Base-by-base conservation (phyloP, 495 filamentous ascomycete genomes). In the Penicillium ochrochloron region DNA sequence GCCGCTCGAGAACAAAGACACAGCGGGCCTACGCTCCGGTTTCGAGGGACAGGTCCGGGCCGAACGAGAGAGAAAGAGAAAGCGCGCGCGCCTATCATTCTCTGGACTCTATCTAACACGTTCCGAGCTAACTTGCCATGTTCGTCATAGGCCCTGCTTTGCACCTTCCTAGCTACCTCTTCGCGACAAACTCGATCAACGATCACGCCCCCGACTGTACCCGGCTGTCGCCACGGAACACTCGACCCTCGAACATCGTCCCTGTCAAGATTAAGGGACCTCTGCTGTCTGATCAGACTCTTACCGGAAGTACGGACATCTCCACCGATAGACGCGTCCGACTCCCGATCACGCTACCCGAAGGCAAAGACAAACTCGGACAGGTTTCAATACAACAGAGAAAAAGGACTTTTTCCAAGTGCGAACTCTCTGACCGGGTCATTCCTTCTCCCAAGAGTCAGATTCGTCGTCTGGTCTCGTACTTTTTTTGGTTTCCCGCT, bases 171-270 rank as follows among this genome's bases (percentile, higher is more conserved):
- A 44, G 54, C 27, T 54, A 23, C 33, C 35, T 50, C 48, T 61
- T 59, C 39, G 52, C 66, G 53, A 62, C 59, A 35, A 60, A 19
- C 60, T 61, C 52, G 55, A 56, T 19, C 55, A 44, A 34, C 46
- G 21, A 59, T 55, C 58, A 56, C 61, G 53, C 59, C 57, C 56
- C 55, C 57, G 60, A 34, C 57, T 61, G 42, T 60, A 68, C 31
- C 63, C 65, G 63, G 64, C 57, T 57, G 56, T 60, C 35, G 10
- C 46, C 46, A 52, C 48, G 25, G 14, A 29, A 27, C 9, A 31
- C 48, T 53, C 19, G 31, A 21, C 31, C n/a, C 29, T 35, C 29
- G 29, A 14, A 37, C 17, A 15, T 37, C 37, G 3, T 56, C 53
- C 53, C 53, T 34, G 14, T 23, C 53, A 37, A 31, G 33, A 37